Base-by-base conservation (phyloP, 2,329 filamentous ascomycete species). In the Fusarium euwallaceae region DNA sequence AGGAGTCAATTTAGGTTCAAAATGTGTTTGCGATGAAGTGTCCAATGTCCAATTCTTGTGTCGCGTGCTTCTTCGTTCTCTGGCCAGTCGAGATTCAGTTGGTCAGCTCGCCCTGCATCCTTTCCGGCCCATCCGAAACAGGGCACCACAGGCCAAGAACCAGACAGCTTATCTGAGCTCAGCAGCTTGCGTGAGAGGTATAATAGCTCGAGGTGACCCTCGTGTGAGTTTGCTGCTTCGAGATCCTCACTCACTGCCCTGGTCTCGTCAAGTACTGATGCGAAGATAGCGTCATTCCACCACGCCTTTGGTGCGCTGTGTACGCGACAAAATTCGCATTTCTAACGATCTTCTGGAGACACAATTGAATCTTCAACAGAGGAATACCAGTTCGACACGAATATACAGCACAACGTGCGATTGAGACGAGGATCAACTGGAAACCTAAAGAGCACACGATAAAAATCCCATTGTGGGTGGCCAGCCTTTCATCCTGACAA, bases 111-210 rank as follows among this genome's bases (percentile, higher is more conserved):
- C 71, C 76, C 70, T 76, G 69, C 75, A 67, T 66, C 39, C 58
- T 56, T 70, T 62, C 76, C 76, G 76, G 76, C 65, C 70, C 61
- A 71, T 67, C 76, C 76, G 76, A 73, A 70, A 69, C 58, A 67
- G 59, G 60, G 62, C 64, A 58, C 73, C 64, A 61, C 48, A 67
- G 61, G 65, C 68, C 66, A 67, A 63, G 70, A 51, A 67, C 60
- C 55, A 64, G 61, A 64, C 65, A 37, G 53, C 58, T 64, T 39
- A 48, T 67, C 39, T 27, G 69, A 29, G 53, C 29, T 32, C 65
- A 66, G 48, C 24, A 53, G 72, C 61, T 58, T 43, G 63, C 34
- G 53, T 63, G 61, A 64, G 64, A 70, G 58, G 43, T 56, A 78
- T 69, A 72, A 78, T 75, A 77, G 62, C 39, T 17, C 24, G 45